phyloP scores from a whole-genome alignment of 169 alveolate genomes.

The Sarcocystis neurona region DNA sequence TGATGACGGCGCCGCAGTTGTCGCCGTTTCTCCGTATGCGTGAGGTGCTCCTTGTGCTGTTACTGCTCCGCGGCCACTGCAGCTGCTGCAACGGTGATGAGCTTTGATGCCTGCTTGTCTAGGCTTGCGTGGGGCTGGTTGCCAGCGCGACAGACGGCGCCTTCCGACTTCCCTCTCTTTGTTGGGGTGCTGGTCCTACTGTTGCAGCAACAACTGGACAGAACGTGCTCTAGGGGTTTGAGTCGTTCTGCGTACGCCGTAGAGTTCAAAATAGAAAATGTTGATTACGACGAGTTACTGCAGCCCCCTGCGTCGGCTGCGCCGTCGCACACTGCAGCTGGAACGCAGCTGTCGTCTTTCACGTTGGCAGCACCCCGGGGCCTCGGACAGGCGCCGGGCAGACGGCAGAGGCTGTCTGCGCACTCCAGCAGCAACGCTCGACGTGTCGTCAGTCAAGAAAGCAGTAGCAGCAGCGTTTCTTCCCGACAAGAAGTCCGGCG shows the following conservation, averaged over 20 bases:
- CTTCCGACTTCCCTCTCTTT: background rate
- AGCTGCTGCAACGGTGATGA: background rate
- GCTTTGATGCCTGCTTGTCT: background rate
- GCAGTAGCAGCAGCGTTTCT: too few species aligned
- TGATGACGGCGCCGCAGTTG: background rate
- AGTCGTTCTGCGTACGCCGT: constrained; percentile 54
- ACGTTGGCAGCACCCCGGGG: too few species aligned
- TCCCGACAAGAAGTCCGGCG: too few species aligned
- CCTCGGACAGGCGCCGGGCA: too few species aligned
- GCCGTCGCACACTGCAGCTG: too few species aligned
- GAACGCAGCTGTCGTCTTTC: too few species aligned
- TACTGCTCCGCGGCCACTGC: background rate
- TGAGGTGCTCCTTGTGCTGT: background rate
- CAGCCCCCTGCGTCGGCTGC: background rate
- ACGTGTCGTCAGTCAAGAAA: too few species aligned
- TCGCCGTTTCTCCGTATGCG: background rate
- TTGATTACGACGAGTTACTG: constrained; percentile 33
- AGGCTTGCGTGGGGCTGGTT: background rate
- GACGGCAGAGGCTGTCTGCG: too few species aligned
- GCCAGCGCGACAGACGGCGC: background rate
- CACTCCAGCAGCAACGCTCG: too few species aligned
- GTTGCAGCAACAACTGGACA: constrained; percentile 48
- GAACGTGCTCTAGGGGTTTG: constrained; percentile 64
- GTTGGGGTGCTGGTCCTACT: background rate
- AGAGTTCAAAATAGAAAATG: constrained; percentile 42